Conservation (phyloP, 108 stramenopile genomes). For the Schizochytrium sp. region DNA sequence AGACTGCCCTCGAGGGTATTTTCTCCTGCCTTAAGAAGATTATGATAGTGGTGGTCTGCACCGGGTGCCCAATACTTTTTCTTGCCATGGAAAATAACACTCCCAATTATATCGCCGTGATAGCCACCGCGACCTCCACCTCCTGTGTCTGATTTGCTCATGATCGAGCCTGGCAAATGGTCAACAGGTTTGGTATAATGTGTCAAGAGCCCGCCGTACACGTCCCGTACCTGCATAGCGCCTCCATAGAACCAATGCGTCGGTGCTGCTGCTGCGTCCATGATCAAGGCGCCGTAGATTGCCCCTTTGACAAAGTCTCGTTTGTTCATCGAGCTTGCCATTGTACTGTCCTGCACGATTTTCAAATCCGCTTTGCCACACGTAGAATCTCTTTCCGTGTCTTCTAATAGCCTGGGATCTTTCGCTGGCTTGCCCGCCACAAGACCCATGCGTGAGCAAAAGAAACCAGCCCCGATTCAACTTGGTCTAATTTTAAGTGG, state of each 20-base stretch:
- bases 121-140: conserved; percentile 82
- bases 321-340: neutral
- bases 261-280: conserved; percentile 85
- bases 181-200: conserved; percentile 79
- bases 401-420: too few species aligned
- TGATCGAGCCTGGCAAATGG: conserved; percentile 80
- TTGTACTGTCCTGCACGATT: too few species aligned
- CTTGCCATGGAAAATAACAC: conserved; percentile 89
- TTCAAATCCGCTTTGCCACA: too few species aligned
- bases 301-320: conserved; percentile 62
- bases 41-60: conserved; percentile 85
- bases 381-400: too few species aligned
- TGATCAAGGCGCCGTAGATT: conserved; percentile 78
- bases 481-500: too few species aligned
- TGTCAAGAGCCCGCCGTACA: conserved; percentile 79
- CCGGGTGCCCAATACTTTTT: conserved; percentile 81
- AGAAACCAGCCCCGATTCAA: too few species aligned
- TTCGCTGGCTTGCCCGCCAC: too few species aligned
- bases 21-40: conserved; percentile 82
- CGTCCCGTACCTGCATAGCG: conserved; percentile 75
- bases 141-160: conserved; percentile 85
- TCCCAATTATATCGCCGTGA: conserved; percentile 78
- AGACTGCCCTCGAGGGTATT: conserved; percentile 85
- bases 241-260: conserved; percentile 89
- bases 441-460: too few species aligned